Base-by-base conservation (phyloP, 225 moss, liverwort and hornwort species). In the Sphagnum tenellum region DNA sequence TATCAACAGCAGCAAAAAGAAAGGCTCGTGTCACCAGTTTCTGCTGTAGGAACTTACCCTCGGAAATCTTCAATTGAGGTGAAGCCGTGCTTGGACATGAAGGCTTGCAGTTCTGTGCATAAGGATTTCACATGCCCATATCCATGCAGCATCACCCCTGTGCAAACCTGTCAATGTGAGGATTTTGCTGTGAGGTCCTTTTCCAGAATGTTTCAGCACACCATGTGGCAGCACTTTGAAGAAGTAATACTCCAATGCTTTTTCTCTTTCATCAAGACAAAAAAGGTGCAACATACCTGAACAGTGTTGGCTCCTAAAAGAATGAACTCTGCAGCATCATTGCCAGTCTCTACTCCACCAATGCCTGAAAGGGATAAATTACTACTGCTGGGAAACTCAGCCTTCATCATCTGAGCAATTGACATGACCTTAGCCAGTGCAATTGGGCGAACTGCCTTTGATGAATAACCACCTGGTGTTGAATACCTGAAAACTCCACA, bases 401-500 rank as follows among this genome's bases (percentile, higher is more conserved):
- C 67, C 71, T 75, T 80, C 68, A 89, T 81, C 94, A 95, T 89
- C 70, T 89, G 85, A 59, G 94, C 94, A 72, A 95, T 89, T 2
- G 94, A 75, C 94, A 95, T 91, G 7, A 91, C 91, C 73, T 89
- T 95, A 49, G 94, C 94, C n/a, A 95, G 80, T 12, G 94, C 94
- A 69, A 95, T 95, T 10, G 94, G 94, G 63, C 94, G 79, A 44
- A 95, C 91, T 47, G 94, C 94, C 78, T 89, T 95, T 61, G 81
- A 89, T 9, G 94, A 95, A 72, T 95, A 95, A 5, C 94, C 94
- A 73, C 91, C 91, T 52, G 94, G 94, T 56, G 82, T 95, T 45
- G 94, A 95, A 63, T 95, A 95, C 12, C 93, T 94, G 84, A 55
- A 29, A 29, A 29, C 29, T 29, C 29, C 29, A 29, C 29, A 29